Evolutionary conservation across 805 yeast species (phyloP).

Genomic region (Millerozyma acaciae): DNA sequence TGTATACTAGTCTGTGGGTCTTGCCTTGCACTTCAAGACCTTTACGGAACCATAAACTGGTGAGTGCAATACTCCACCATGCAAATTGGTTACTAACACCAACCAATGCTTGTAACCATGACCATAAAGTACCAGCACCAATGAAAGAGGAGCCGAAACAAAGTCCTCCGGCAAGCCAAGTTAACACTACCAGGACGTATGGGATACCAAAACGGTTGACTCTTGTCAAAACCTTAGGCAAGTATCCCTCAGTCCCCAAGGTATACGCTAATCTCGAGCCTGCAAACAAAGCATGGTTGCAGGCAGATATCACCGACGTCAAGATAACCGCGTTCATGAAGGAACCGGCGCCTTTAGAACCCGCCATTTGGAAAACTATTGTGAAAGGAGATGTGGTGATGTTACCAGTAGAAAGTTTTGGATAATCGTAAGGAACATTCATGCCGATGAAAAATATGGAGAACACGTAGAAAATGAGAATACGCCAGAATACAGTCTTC

Average conservation of each 20-base stretch:
- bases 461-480: conserved; percentile 31
- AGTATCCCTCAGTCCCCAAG: conserved; percentile 47
- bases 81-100: conserved; percentile 52
- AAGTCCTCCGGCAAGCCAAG: conserved; percentile 53
- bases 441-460: conserved; percentile 40
- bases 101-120: conserved; percentile 50
- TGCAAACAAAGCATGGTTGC: conserved; percentile 51
- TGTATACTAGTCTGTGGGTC: conserved; percentile 37
- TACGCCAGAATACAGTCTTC: conserved; percentile 29
- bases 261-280: conserved; percentile 48
- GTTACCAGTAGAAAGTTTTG: conserved; percentile 23
- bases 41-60: conserved; percentile 47
- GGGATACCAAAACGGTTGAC: conserved; percentile 44
- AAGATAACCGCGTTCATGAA: conserved; percentile 53
- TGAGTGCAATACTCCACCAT: conserved; percentile 47
- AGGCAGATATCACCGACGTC: conserved; percentile 53
- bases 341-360: conserved; percentile 38
- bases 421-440: conserved; percentile 39
- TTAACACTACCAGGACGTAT: conserved; percentile 45
- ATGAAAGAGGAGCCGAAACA: conserved; percentile 59
- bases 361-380: conserved; percentile 39
- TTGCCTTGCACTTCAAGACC: conserved; percentile 43
- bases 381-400: conserved; percentile 40
- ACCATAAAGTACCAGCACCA: conserved; percentile 51
- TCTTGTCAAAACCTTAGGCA: conserved; percentile 40